Conservation (phyloP, 805 yeast species). For the Diddensiella santjacobensis region DNA sequence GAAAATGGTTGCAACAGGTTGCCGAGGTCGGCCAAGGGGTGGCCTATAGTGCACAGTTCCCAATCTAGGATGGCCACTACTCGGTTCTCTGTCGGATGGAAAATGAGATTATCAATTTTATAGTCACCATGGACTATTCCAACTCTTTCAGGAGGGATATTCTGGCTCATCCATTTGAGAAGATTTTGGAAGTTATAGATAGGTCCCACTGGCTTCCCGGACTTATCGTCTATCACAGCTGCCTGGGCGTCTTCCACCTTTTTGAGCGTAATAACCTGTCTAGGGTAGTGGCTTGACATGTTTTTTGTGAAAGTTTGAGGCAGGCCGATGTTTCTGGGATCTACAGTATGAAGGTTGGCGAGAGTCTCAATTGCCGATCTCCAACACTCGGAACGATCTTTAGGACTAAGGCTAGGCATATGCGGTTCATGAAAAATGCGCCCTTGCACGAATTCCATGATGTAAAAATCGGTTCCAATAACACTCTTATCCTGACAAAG, state of each 20-base stretch:
- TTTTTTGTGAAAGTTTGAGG: conserved; percentile 42
- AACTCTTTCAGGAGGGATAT: conserved; percentile 45
- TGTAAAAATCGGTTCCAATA: conserved; percentile 53
- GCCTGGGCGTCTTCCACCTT: conserved; percentile 42
- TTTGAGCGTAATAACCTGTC: conserved; percentile 48
- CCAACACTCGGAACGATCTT: conserved; percentile 40
- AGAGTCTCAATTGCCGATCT: conserved; percentile 46
- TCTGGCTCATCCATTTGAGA: conserved; percentile 39
- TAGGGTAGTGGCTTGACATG: conserved; percentile 44
- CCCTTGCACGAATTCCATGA: conserved; percentile 59
- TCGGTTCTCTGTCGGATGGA: conserved; percentile 48
- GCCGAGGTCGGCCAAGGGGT: conserved; percentile 59
- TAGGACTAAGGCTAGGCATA: conserved; percentile 37
- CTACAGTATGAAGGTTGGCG: conserved; percentile 47
- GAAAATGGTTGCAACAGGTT: conserved; percentile 54
- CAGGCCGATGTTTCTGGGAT: conserved; percentile 43
- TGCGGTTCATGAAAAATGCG: conserved; percentile 52
- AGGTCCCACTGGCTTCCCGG: conserved; percentile 38
- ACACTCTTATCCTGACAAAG: conserved; percentile 55
- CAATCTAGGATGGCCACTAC: conserved; percentile 60
- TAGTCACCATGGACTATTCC: conserved; percentile 61
- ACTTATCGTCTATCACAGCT: conserved; percentile 25
- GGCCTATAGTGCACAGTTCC: conserved; percentile 64
- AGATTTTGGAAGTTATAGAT: conserved; percentile 47
- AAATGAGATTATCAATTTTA: conserved; percentile 60